Conservation (phyloP, 306 rosid genomes). For the Sophora flavescens region DNA sequence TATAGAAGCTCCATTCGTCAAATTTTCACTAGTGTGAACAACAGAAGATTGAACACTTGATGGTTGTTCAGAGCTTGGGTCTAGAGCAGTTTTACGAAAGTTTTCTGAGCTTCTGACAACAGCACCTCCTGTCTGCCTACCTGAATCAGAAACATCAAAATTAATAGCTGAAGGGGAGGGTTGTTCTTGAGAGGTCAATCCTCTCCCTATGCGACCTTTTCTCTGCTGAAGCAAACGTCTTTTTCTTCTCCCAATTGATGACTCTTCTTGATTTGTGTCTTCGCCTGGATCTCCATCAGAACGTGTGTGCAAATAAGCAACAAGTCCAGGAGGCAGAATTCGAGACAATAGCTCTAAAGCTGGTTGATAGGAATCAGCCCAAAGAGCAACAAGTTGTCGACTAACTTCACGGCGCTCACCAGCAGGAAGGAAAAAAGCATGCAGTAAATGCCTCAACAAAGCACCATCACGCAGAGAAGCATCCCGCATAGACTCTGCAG, state of each 20-base stretch:
- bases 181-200: conserved; percentile 76
- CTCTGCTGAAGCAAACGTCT: conserved; percentile 87
- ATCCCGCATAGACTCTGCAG: conserved; percentile 99
- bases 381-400: conserved; percentile 97
- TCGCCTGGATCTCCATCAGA: conserved; percentile 73
- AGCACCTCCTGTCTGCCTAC: conserved; percentile 63
- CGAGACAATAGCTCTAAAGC: conserved; percentile 91
- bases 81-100: conserved; percentile 57
- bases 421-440: conserved; percentile 89
- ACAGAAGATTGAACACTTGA: conserved; percentile 65
- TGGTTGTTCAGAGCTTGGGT: conserved; percentile 64
- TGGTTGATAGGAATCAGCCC: conserved; percentile 99
- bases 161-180: conserved; percentile 64
- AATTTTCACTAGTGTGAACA: conserved; percentile 64
- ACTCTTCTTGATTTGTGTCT: conserved; percentile 77
- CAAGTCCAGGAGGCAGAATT: conserved; percentile 98
- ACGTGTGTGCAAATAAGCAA: conserved; percentile 96
- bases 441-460: conserved; percentile 87
- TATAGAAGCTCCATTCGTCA: conserved; percentile 54
- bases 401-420: conserved; percentile 97
- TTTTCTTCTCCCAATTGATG: conserved; percentile 76
- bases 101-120: conserved; percentile 57
- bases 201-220: conserved; percentile 86
- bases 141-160: conserved; percentile 72
- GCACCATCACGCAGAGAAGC: conserved; percentile 99